Conservation (phyloP, 1,284 basidiomycete genomes). For the Fomitopsis pinicola region DNA sequence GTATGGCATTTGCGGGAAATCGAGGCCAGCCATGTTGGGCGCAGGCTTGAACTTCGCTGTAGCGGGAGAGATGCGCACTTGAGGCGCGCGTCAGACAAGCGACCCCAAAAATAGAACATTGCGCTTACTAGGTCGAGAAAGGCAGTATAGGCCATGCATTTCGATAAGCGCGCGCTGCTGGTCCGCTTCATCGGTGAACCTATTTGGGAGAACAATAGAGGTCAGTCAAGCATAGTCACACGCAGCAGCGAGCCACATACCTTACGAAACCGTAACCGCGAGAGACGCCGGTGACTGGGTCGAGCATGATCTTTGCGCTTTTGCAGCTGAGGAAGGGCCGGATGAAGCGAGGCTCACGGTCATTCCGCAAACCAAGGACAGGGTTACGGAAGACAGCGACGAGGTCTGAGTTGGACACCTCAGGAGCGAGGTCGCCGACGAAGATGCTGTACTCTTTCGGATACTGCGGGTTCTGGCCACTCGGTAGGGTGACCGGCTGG, state of each 20-base stretch:
- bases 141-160: conserved; percentile 85
- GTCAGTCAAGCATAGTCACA: conserved; percentile 3
- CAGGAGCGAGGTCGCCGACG: conserved; percentile 85
- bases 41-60: conserved; percentile 80
- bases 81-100: conserved; percentile 7
- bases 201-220: conserved; percentile 25
- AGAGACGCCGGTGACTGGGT: conserved; percentile 84
- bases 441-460: conserved; percentile 88
- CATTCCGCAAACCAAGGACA: conserved; percentile 73
- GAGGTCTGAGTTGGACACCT: conserved; percentile 86
- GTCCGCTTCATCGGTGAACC: conserved; percentile 83
- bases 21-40: conserved; percentile 36
- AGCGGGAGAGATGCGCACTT: conserved; percentile 87
- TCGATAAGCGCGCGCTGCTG: conserved; percentile 85
- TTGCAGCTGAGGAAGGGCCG: conserved; percentile 84
- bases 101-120: conserved; percentile 4
- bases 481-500: conserved; percentile 27
- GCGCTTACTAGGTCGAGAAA: conserved; percentile 76
- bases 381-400: conserved; percentile 87
- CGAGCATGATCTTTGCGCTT: conserved; percentile 91
- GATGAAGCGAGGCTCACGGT: conserved; percentile 80
- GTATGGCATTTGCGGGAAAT: conserved; percentile 47
- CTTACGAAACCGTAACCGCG: conserved; percentile 88
- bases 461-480: conserved; percentile 47
- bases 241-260: conserved; percentile 33